These are phyloP conservation scores for Epichloe bromicola DNA, from an alignment of 2,329 filamentous ascomycete species.

Conservation along the genomic window DNA sequence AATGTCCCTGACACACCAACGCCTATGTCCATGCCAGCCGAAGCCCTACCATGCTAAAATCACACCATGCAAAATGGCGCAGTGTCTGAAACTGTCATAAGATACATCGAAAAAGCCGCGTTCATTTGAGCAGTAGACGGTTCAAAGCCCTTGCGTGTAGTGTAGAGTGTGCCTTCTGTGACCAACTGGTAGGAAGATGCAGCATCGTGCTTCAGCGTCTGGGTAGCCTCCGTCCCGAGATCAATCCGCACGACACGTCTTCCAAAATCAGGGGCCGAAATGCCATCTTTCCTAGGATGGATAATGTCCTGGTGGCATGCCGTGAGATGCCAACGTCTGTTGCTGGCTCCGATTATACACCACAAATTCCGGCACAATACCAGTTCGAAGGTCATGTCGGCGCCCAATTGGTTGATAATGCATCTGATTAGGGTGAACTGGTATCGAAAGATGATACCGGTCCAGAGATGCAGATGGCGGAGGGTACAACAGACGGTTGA, in stretches of 20 bases:
- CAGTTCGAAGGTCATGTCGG: constrained; percentile 52
- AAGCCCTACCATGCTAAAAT: constrained; percentile 13
- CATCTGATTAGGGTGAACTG: constrained; percentile 58
- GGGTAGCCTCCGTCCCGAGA: background rate
- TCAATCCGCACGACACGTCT: background rate
- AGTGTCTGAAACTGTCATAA: constrained; percentile 10
- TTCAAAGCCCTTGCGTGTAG: background rate
- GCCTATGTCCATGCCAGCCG: constrained; percentile 9
- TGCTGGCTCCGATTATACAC: constrained; percentile 22
- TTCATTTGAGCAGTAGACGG: background rate
- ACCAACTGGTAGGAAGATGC: background rate
- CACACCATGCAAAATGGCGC: constrained; percentile 9
- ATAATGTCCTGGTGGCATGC: constrained; percentile 20
- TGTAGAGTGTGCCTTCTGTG: too few species aligned
- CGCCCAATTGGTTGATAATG: constrained; percentile 70
- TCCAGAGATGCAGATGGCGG: constrained; percentile 70
- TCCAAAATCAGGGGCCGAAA: constrained; percentile 2
- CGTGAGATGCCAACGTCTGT: constrained; percentile 14
- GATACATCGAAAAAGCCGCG: constrained; percentile 4
- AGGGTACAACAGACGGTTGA: constrained; percentile 83
- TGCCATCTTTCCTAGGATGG: constrained; percentile 21
- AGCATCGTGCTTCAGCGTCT: background rate
- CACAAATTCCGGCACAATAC: constrained; percentile 54
- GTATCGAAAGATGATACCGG: constrained; percentile 49
- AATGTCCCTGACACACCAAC: constrained; percentile 13